Base-by-base conservation (phyloP, 176 grass and related monocot genomes). In the Areca catechu region DNA sequence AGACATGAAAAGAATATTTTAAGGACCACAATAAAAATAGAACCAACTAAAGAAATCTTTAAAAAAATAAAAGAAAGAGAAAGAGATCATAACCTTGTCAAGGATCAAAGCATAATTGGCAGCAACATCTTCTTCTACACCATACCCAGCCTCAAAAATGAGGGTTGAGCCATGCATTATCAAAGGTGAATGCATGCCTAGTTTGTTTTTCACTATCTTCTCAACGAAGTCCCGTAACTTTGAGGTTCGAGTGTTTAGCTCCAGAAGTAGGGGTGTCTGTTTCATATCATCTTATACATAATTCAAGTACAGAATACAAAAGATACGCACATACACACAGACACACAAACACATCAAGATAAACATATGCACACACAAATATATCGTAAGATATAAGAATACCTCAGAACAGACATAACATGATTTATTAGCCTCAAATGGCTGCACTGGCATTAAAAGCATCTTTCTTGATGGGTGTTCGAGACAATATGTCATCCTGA, bases 381-480 rank as follows among this genome's bases (percentile, higher is more conserved):
- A 56, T 20, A 22, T 4, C 28, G 58, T 25, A 54, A 67, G 20
- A 19, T 24, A 54, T 19, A 4, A 74, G 50, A 16, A 71, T 74
- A 98, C 94, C 94, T 98, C 94, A 74, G 94, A 98, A 71, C 94
- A 98, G 75, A 98, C 88, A 81, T 98, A 98, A 72, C 94, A 98
- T 72, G 84, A 89, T 77, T 71, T 72, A 71, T 92, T 93, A 59
- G 94, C 76, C 62, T 98, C 88, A 76, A 92, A 98, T 30, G 94
- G 88, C 30, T 98, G 78, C 14, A 92, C 81, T 54, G 94, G 94
- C 88, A 98, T 89, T 62, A 98, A 70, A 54, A 98, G 88, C 81
- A 89, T 78, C 66, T 98, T 98, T 74, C 76, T 88, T 66, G 79
- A 51, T 73, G 84, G 94, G 78, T 89, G 94, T 66, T 98, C 88